Conservation (phyloP, 306 rosid species). For the Vachellia collinsii region DNA sequence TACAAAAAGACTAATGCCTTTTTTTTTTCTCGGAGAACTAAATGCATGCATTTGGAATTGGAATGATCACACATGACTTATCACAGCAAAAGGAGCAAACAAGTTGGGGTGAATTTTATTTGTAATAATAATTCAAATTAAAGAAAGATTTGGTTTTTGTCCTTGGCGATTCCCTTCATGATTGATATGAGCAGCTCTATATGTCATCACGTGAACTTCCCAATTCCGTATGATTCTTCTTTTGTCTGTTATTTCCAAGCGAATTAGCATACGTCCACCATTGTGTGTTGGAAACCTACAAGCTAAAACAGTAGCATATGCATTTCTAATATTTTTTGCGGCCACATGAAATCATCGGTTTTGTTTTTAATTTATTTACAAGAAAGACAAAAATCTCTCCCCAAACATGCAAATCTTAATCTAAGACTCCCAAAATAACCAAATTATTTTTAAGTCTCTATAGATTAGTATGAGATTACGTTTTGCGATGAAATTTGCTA, state of each 20-base stretch:
- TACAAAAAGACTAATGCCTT: too few relatives aligned
- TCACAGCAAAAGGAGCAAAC: background rate
- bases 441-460: too few relatives aligned
- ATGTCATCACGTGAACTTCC: conserved; percentile 51
- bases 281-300: background rate
- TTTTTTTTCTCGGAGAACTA: background rate
- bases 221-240: background rate
- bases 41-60: conserved; percentile 19
- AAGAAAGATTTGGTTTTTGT: conserved; percentile 41
- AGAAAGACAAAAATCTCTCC: too few relatives aligned
- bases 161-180: conserved; percentile 45
- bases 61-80: background rate
- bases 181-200: conserved; percentile 36
- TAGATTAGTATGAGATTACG: too few relatives aligned
- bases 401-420: too few relatives aligned
- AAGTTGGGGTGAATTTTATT: background rate
- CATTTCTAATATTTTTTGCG: background rate
- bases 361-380: too few relatives aligned
- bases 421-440: background rate
- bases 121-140: background rate
- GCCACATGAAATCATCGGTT: too few relatives aligned
- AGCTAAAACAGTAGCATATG: background rate
- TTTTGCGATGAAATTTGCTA: too few relatives aligned
- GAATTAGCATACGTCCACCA: background rate
- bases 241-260: background rate